Evolutionary conservation across 768 basidiomycete species (phyloP).

Genomic region (Dentipellis sp.): DNA sequence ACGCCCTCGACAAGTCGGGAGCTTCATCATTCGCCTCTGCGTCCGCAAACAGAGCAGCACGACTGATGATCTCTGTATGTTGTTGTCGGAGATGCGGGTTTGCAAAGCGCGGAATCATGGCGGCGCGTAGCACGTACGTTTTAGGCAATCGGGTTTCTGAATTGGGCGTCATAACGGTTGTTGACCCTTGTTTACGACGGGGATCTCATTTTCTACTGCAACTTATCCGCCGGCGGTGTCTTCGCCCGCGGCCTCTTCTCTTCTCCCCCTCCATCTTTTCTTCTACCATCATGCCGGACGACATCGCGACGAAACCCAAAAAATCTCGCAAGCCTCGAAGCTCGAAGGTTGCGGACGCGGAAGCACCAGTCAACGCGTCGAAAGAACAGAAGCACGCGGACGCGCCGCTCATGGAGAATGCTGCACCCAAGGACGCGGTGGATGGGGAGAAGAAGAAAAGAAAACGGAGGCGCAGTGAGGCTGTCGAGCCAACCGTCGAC

Average conservation of each 20-base stretch:
- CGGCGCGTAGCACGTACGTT: background rate
- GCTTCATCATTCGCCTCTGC: background rate
- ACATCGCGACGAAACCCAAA: background rate
- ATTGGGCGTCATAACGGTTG: background rate
- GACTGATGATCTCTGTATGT: background rate
- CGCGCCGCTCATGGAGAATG: too few species aligned
- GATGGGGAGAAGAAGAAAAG: too few species aligned
- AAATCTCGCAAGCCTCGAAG: background rate
- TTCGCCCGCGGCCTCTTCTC: background rate
- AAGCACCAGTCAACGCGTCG: background rate
- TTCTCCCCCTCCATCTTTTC: background rate
- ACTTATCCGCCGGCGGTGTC: background rate
- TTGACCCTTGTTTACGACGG: background rate
- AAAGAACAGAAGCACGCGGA: too few species aligned
- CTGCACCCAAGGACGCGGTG: too few species aligned
- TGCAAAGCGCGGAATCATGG: slow-evolving; percentile 4
- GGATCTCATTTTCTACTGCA: background rate
- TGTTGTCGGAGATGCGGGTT: slow-evolving; percentile 2
- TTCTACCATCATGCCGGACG: background rate
- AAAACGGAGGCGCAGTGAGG: too few species aligned
- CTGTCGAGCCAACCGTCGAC: background rate
- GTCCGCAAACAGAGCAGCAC: slow-evolving; percentile 1
- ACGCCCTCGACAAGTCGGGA: background rate
- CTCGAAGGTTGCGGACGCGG: background rate
- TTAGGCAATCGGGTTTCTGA: background rate